A percentile compares a stretch with the other conserved stretches of the same genome.
Conservation (phyloP, 352 stramenopile species). For the Phytopythium oedochilum region DNA sequence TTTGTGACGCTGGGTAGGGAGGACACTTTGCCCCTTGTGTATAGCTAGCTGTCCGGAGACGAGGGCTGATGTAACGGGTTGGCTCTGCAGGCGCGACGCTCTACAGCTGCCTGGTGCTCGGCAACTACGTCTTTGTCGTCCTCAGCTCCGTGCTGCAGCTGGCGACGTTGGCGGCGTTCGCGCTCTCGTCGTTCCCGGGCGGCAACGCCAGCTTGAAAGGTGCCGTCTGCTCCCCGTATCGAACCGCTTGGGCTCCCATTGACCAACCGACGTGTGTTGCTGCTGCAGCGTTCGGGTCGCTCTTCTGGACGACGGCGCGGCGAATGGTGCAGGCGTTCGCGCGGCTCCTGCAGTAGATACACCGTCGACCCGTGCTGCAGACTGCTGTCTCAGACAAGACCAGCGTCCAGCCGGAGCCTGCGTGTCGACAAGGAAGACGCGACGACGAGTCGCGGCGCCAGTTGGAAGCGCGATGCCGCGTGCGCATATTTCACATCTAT, state of each 20-base stretch:
- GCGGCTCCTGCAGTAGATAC: constrained; percentile 40
- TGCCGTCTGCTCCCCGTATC: constrained; percentile 6
- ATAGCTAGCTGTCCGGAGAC: too few relatives aligned
- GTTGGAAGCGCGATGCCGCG: neutral
- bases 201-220: constrained; percentile 62
- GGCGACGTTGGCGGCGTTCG: constrained; percentile 51
- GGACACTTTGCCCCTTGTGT: too few relatives aligned
- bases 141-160: constrained; percentile 67
- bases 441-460: too few relatives aligned
- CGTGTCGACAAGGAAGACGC: constrained; percentile 2
- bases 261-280: constrained; percentile 1
- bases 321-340: constrained; percentile 55
- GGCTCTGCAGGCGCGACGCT: constrained; percentile 43
- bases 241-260: neutral
- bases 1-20: constrained; percentile 60
- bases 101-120: constrained; percentile 79
- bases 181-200: constrained; percentile 53
- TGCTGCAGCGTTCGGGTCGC: constrained; percentile 38
- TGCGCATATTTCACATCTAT: neutral
- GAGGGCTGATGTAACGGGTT: neutral
- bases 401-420: neutral
- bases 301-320: constrained; percentile 66
- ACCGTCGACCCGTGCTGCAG: neutral
- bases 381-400: too few relatives aligned
- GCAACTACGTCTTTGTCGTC: constrained; percentile 82